phyloP scores from a whole-genome alignment of 78 protist species.

The Dictyostelium brefeldianum region DNA sequence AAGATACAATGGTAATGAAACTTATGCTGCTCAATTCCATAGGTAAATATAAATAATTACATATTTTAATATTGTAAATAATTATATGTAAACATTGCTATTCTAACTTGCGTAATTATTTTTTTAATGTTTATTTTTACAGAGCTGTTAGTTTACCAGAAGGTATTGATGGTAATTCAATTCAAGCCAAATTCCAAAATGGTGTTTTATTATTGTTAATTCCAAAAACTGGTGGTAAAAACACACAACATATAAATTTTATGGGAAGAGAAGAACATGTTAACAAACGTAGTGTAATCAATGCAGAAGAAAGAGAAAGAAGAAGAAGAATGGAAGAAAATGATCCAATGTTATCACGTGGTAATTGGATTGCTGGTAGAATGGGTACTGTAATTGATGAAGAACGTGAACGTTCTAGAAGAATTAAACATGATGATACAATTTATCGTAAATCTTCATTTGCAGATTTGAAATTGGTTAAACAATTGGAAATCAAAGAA shows the following conservation, averaged over 20 bases:
- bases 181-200: slow-evolving; percentile 81
- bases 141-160: slow-evolving; percentile 77
- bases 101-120: too few relatives aligned
- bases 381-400: slow-evolving; percentile 31
- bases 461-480: neutral
- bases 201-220: slow-evolving; percentile 42
- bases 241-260: slow-evolving; percentile 47
- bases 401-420: slow-evolving; percentile 4
- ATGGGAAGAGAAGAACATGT: slow-evolving; percentile 69
- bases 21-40: slow-evolving; percentile 16
- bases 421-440: neutral
- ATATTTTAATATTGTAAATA: too few relatives aligned
- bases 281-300: neutral
- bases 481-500: slow-evolving; percentile 23
- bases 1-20: slow-evolving; percentile 65
- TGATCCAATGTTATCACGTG: slow-evolving; percentile 29
- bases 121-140: too few relatives aligned
- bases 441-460: neutral
- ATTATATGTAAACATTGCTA: too few relatives aligned
- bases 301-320: slow-evolving; percentile 56
- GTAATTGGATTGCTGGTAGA: slow-evolving; percentile 1
- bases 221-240: slow-evolving; percentile 78
- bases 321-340: slow-evolving; percentile 75
- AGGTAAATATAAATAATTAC: neutral
- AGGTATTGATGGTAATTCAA: slow-evolving; percentile 76